Evolutionary conservation across 2,329 filamentous ascomycete species (phyloP).

Genomic region (Apiospora marii): DNA sequence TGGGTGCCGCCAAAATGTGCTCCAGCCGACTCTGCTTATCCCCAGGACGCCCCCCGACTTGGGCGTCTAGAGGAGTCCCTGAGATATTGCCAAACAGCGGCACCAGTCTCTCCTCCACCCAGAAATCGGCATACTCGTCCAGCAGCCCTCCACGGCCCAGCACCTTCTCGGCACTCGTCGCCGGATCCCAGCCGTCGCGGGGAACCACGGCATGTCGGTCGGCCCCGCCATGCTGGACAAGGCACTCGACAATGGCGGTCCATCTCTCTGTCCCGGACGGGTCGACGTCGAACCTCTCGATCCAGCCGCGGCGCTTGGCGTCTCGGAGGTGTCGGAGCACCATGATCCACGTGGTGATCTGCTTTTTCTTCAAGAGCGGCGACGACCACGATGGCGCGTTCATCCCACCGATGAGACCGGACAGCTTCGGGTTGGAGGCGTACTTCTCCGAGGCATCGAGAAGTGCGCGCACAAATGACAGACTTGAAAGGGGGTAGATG

Average conservation of each 20-base stretch:
- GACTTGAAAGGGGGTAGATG: constrained; percentile 44
- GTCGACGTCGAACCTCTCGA: constrained; percentile 41
- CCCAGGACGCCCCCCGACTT: not conserved
- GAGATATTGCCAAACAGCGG: not conserved
- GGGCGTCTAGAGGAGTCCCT: not conserved
- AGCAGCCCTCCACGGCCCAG: constrained; percentile 28
- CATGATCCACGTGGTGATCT: constrained; percentile 41
- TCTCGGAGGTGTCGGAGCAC: constrained; percentile 43
- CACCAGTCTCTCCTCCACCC: not conserved
- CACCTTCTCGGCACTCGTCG: constrained; percentile 39
- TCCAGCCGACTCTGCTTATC: not conserved
- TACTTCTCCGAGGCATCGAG: constrained; percentile 30
- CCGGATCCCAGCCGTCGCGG: constrained; percentile 42
- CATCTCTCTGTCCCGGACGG: constrained; percentile 40
- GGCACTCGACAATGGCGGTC: constrained; percentile 38
- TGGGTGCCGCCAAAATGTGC: not conserved
- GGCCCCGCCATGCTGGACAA: constrained; percentile 38
- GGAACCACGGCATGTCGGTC: constrained; percentile 37
- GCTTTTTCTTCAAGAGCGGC: constrained; percentile 27
- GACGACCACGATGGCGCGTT: constrained; percentile 28
- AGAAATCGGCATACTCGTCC: constrained; percentile 6
- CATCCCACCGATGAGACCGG: constrained; percentile 32
- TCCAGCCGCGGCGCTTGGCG: constrained; percentile 41
- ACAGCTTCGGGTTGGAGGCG: constrained; percentile 31
- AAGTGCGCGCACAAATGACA: constrained; percentile 38